Evolutionary conservation across 768 basidiomycete species (phyloP), one percentile per base, ranked within the genome.

Genomic region (Mycena sanguinolenta): DNA sequence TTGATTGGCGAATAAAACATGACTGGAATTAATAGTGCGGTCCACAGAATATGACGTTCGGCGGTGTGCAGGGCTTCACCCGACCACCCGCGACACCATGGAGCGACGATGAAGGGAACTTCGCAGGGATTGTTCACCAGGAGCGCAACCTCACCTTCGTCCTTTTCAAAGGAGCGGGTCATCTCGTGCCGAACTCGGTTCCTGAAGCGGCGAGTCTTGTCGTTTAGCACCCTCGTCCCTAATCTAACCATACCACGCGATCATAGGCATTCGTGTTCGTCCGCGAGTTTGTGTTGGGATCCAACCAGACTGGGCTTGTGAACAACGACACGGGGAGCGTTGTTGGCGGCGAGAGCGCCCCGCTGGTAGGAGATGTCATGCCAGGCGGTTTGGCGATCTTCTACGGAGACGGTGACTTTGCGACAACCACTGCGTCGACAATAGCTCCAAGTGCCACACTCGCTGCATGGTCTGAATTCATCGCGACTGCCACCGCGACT

Each of bases 281-380:
- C 3, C 39, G 39, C 39, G 39, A 39, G 39, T 39, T 39, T 17
- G 39, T 39, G 13, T 14, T 39, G 10, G 39, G 39, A 3, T 39
- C 39, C 3, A 39, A 39, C 39, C 16, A 10, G 39, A 39, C 8
- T 14, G 39, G 39, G 39, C 8, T 14, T 7, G 39, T 39, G 39
- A 10, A 34, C 32, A 54, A 69, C 27, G 32, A 69, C 14, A 13
- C 53, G 27, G 73, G 73, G 42, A 57, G 76, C 4, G 86, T 87
- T 46, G 68, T 86, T 27, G 88, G 87, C 1, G 88, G 86, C 3
- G 86, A 88, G 70, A 76, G 79, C 71, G 30, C 81, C n/a, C 58
- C 81, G 7, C 77, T 85, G 7, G 82, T 79, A 1, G 73, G 63
- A 27, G 82, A 82, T 36, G 71, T 82, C 36, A 68, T 88, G 46